phyloP scores from a whole-genome alignment of 2,329 filamentous ascomycete species.

The Ciborinia camelliae region DNA sequence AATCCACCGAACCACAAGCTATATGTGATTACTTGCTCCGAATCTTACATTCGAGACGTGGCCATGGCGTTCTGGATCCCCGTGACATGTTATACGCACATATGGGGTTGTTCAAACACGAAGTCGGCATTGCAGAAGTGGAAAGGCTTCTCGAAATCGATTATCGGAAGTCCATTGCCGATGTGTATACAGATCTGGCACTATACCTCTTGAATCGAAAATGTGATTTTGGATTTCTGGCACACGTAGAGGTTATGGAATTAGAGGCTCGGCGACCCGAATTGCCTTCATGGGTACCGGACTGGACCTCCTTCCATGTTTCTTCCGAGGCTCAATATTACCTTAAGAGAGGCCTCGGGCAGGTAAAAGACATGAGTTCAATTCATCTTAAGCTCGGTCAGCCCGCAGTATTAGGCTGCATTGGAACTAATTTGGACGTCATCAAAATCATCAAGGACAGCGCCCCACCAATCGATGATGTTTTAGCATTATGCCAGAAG shows the following conservation, averaged over 20 bases:
- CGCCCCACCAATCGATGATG: not conserved
- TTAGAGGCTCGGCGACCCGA: not conserved
- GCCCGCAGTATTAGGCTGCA: not conserved
- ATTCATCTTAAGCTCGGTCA: not conserved
- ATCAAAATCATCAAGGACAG: not conserved
- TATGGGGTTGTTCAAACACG: not conserved
- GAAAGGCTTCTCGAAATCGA: not conserved
- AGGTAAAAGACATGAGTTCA: fast-evolving
- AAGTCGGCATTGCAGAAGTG: not conserved
- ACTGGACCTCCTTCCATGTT: not conserved
- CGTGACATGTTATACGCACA: not conserved
- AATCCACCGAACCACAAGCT: not conserved
- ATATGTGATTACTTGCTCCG: not conserved
- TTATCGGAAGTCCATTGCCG: not conserved
- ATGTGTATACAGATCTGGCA: not conserved
- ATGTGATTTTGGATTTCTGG: not conserved
- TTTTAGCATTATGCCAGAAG: not conserved
- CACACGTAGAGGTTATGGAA: not conserved
- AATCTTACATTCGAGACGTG: not conserved
- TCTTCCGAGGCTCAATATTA: not conserved
- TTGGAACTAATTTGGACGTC: not conserved
- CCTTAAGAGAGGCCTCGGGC: not conserved
- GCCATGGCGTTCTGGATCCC: not conserved
- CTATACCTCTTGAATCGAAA: not conserved
- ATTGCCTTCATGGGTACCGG: not conserved